Evolutionary conservation across 176 grass and related monocot genomes (phyloP).

Genomic region (Cenchrus purpureus): DNA sequence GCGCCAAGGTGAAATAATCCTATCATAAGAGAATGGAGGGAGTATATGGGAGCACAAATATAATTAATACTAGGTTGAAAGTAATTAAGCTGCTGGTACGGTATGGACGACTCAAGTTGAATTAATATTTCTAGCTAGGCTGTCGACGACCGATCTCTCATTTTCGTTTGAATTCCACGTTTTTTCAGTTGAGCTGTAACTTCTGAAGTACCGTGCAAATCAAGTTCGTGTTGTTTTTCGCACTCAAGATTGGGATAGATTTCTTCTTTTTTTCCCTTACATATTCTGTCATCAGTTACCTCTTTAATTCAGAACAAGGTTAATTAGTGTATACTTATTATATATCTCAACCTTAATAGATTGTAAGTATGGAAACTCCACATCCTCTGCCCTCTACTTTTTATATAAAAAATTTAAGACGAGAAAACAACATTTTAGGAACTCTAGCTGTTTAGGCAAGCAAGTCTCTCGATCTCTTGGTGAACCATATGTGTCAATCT

Average conservation of each 20-base stretch:
- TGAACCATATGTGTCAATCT: conserved; percentile 19
- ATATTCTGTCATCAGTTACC: background rate
- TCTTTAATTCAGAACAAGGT: background rate
- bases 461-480: conserved; percentile 22
- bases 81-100: background rate
- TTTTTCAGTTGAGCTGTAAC: conserved; percentile 23
- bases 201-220: background rate
- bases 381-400: background rate
- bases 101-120: background rate
- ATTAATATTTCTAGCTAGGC: background rate
- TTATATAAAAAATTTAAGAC: background rate
- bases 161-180: background rate
- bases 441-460: background rate
- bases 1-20: too few species aligned
- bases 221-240: background rate
- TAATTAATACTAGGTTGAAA: background rate
- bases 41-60: background rate
- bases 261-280: too few species aligned
- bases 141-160: too few species aligned
- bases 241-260: background rate
- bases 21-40: too few species aligned
- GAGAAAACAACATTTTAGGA: background rate
- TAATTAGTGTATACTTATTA: background rate
- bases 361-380: background rate
- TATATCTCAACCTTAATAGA: background rate